Conservation (phyloP, 768 basidiomycete species). For the Cantharellus anzutake region DNA sequence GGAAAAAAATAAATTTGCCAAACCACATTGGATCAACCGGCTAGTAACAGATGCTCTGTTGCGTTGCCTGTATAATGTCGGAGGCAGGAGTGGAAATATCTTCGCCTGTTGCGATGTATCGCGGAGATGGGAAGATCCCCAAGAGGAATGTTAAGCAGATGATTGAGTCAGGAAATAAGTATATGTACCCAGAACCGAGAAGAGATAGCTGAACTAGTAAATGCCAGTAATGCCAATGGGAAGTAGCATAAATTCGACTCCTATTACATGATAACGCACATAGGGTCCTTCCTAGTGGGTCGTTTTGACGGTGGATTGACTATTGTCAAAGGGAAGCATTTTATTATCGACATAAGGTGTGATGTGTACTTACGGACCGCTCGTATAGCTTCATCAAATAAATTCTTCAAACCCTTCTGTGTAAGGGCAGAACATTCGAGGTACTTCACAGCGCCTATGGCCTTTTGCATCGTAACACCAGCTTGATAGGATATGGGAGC, state of each 20-base stretch:
- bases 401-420: constrained; percentile 96
- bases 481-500: constrained; percentile 83
- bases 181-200: too few relatives aligned
- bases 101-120: too few relatives aligned
- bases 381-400: constrained; percentile 97
- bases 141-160: too few relatives aligned
- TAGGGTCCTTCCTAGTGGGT: constrained; percentile 29
- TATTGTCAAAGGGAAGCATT: constrained; percentile 15
- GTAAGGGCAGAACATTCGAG: constrained; percentile 91
- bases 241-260: neutral
- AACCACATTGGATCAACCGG: too few relatives aligned
- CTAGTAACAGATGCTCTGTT: too few relatives aligned
- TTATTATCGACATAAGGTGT: neutral
- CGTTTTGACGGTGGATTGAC: constrained; percentile 57
- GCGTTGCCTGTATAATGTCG: too few relatives aligned
- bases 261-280: constrained; percentile 56
- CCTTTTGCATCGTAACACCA: constrained; percentile 78
- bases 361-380: constrained; percentile 58
- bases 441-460: constrained; percentile 92
- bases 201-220: too few relatives aligned
- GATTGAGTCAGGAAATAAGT: too few relatives aligned
- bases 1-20: too few relatives aligned
- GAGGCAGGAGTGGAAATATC: too few relatives aligned
- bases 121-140: too few relatives aligned
- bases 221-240: too few relatives aligned